Conservation (phyloP, 345 rosid genomes). For the Citrus hindsii region DNA sequence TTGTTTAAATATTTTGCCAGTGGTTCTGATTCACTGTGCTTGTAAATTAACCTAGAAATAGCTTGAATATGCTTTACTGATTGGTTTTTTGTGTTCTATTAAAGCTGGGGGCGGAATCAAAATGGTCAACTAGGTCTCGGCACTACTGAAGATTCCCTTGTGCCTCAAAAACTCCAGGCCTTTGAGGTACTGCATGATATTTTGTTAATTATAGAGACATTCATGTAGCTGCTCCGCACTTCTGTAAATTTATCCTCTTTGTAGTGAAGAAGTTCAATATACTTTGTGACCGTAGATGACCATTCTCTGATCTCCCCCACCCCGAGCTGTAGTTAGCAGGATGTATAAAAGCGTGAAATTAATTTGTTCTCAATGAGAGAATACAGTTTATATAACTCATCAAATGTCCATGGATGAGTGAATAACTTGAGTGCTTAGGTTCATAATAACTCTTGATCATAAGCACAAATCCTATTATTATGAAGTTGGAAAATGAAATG, state of each 20-base stretch:
- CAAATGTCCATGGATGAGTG: not conserved
- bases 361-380: not conserved
- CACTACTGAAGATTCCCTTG: constrained; percentile 74
- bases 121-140: constrained; percentile 99
- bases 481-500: not conserved
- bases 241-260: not conserved
- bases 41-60: not conserved
- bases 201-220: not conserved
- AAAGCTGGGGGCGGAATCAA: constrained; percentile 99
- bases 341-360: not conserved
- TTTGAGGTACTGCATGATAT: constrained; percentile 54
- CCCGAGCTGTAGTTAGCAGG: not conserved
- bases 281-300: not conserved
- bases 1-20: not conserved
- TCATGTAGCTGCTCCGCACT: constrained; percentile 7
- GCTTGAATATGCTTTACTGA: not conserved
- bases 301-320: not conserved
- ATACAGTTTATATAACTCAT: not conserved
- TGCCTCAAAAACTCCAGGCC: constrained; percentile 85
- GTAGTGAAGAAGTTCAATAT: not conserved
- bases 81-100: constrained; percentile 13
- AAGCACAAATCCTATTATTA: no score
- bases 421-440: not conserved
- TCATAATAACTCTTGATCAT: not conserved
- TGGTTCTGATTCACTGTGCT: not conserved